Percentiles rank a stretch among this genome's conserved stretches.
phyloP scores from a whole-genome alignment of 1,284 basidiomycete genomes.

The Anthracocystis panici-leucophaei region DNA sequence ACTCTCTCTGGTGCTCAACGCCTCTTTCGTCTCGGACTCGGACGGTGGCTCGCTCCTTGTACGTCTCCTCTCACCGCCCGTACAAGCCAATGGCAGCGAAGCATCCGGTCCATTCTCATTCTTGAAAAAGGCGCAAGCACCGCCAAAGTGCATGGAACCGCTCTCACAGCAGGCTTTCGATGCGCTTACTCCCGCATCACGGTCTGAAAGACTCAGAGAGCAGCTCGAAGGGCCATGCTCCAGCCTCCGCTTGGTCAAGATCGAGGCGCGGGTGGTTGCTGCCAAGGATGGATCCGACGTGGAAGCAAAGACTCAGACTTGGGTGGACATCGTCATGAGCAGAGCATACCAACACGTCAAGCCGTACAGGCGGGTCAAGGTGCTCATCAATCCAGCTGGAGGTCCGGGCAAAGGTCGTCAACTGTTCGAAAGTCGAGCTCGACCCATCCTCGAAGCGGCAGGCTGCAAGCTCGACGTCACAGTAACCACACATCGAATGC shows the following conservation, averaged over 20 bases:
- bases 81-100: conserved; percentile 12
- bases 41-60: conserved; percentile 64
- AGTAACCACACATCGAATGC: conserved; percentile 73
- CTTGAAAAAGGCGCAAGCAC: conserved; percentile 34
- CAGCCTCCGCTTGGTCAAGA: conserved; percentile 58
- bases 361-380: conserved; percentile 55
- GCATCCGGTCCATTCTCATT: conserved; percentile 29
- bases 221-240: conserved; percentile 59
- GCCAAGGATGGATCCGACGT: conserved; percentile 21
- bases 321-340: conserved; percentile 48
- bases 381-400: conserved; percentile 89
- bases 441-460: conserved; percentile 84
- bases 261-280: conserved; percentile 51
- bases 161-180: conserved; percentile 26
- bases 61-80: conserved; percentile 54
- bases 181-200: conserved; percentile 16
- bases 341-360: conserved; percentile 41
- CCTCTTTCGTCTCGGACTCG: conserved; percentile 61
- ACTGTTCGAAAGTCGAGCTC: conserved; percentile 77
- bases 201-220: conserved; percentile 28
- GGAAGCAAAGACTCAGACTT: conserved; percentile 31
- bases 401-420: conserved; percentile 82
- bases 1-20: conserved; percentile 52
- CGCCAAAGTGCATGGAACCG: conserved; percentile 35
- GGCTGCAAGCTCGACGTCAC: conserved; percentile 77